Percentiles rank a stretch among this genome's conserved stretches.
These are phyloP conservation scores for Populus trichocarpa DNA, from an alignment of 441 rosid species.

Conservation along the genomic window DNA sequence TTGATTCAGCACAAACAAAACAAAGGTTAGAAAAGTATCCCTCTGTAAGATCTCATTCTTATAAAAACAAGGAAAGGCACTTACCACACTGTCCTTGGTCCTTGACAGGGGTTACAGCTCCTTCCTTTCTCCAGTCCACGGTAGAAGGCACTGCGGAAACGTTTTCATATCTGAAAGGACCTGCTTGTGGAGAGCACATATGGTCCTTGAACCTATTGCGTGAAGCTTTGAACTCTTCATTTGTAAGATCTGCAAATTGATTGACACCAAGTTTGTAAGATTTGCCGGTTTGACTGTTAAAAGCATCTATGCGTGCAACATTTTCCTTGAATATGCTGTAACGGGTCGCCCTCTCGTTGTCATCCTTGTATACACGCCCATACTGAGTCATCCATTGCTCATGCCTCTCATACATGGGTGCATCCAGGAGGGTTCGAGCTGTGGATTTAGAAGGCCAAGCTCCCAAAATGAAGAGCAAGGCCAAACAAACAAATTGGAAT, in stretches of 20 bases:
- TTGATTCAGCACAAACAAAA: not conserved
- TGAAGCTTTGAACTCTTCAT: conserved; percentile 15
- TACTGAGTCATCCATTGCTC: too few species aligned
- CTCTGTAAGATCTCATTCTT: too few species aligned
- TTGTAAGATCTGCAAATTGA: conserved; percentile 25
- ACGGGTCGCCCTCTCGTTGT: too few species aligned
- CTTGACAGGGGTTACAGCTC: conserved; percentile 59
- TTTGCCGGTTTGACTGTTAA: conserved; percentile 2
- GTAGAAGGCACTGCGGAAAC: conserved; percentile 1
- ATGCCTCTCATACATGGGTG: too few species aligned
- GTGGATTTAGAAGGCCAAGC: conserved; percentile 4
- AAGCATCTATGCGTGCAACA: conserved; percentile 3
- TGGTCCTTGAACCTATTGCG: conserved; percentile 18
- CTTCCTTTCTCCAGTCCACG: conserved; percentile 67
- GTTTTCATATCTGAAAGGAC: conserved; percentile 16
- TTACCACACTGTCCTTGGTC: conserved; percentile 75
- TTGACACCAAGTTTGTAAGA: conserved; percentile 18
- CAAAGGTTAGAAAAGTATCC: too few species aligned
- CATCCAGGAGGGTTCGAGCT: too few species aligned
- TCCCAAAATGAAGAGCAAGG: not conserved
- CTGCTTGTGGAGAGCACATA: conserved; percentile 11
- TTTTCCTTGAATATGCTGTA: too few species aligned
- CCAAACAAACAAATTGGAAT: not conserved
- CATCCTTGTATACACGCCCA: too few species aligned
- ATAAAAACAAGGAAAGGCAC: too few species aligned